Evolutionary conservation across 305 asterid genomes (phyloP), one percentile per base, ranked within the genome.

Genomic region (Lippia alba): DNA sequence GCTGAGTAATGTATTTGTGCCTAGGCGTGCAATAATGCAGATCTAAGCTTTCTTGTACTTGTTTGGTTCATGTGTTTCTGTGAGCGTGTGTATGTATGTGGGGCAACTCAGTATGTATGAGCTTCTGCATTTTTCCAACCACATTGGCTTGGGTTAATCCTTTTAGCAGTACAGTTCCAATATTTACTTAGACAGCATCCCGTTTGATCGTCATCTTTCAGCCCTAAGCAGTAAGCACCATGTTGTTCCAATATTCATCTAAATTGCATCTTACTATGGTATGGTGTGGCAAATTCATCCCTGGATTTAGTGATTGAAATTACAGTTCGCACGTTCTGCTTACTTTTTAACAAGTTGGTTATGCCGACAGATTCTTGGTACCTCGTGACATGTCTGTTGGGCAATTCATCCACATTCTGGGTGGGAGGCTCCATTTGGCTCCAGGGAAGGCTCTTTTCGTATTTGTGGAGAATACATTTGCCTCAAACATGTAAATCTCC

Each of bases 311-410:
- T 24, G 30, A 24, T 24, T 3, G 3, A 24, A 24, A 24, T 24
- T n/a, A n/a, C n/a, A n/a, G n/a, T n/a, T 51, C 16, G 14, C 56
- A 18, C 32, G 32, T 44, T 49, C 39, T 62, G 12, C 18, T 50
- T 17, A 6, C 34, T 34, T 20, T 16, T 62, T 12, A 50, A 53
- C 32, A 41, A 8, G 34, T 71, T 48, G 62, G 7, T 67, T 53
- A 44, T 80, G 60, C 9, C 66, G 6, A 73, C 88, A 93, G 98
- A 76, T 93, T 77, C 88, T 87, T 93, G 77, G 97, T 90, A 53
- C 97, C 98, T 19, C 92, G 96, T 60, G 98, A 93, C 83, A 91
- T 91, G 98, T 84, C 97, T 3, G 86, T 90, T 66, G 97, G 98
- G 57, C 98, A 90, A 72, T 93, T 90, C 56, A 87, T 90, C 77